Evolutionary conservation across 495 filamentous ascomycete species (phyloP), one percentile per base, ranked within the genome.

Genomic region (Trichodelitschia bisporula): DNA sequence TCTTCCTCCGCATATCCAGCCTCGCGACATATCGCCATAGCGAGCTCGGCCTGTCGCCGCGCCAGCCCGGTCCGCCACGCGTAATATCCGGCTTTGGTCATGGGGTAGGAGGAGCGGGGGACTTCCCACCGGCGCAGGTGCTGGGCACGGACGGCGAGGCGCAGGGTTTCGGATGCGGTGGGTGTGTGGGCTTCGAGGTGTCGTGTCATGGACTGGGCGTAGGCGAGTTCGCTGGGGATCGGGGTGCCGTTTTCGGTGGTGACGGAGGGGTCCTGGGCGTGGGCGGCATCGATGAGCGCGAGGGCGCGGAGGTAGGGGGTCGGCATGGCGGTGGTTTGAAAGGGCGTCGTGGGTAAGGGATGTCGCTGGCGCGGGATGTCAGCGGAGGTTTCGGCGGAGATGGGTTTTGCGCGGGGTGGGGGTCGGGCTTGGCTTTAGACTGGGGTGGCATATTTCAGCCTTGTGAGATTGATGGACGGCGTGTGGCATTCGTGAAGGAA

Each of bases 101-200:
- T 57, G 6, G 76, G 69, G 48, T 77, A 82, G 24, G 54, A 61
- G 34, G 46, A 46, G 15, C 77, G 68, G 0, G 75, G 73, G 10
- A 80, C 60, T 49, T 83, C 73, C 75, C 75, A 86, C 41, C 77
- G 72, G 30, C 62, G 53, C 37, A 84, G 71, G 51, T 86, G 77
- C 49, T 86, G 77, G 14, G 77, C 77, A 34, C 74, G 70, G 35
- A 78, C 66, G 17, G 77, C 77, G 33, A 84, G 56, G 15, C 61
- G 62, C 23, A 86, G 58, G 27, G 58, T 43, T 10, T 69, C 65
- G 2, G 70, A 63, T 12, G 76, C 67, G 19, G 50, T 30, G 1
- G 72, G 62, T 18, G 48, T 35, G 33, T 62, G 58, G 2, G 50
- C 45, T 8, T 54, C 40, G 12, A 86, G 67, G 55, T 72, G 79